phyloP scores from a whole-genome alignment of 495 filamentous ascomycete genomes.

The Penicillium dipodomyicola region DNA sequence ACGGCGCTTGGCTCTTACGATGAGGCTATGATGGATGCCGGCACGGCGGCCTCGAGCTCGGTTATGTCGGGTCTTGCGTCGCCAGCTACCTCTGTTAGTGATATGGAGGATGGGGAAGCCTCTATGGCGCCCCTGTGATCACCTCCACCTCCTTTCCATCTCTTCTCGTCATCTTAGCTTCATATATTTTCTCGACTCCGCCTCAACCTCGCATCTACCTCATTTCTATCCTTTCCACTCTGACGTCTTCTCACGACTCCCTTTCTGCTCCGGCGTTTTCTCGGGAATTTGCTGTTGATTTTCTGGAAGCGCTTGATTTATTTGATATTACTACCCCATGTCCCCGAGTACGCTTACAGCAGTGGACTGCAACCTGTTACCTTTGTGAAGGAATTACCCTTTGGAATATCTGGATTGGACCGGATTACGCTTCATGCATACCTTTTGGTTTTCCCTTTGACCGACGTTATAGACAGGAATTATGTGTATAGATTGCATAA shows the following conservation, averaged over 20 bases:
- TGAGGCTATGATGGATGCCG: slow-evolving; percentile 24
- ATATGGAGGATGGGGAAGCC: slow-evolving; percentile 24
- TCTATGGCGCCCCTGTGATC: slow-evolving; percentile 15
- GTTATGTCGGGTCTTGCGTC: slow-evolving; percentile 36
- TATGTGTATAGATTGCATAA: slow-evolving; percentile 11
- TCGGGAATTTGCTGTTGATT: not conserved
- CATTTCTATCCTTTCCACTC: not conserved
- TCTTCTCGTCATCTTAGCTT: not conserved
- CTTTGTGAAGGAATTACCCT: slow-evolving; percentile 8
- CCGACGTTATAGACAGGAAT: slow-evolving; percentile 1
- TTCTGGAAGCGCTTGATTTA: slow-evolving; percentile 11
- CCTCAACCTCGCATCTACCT: not conserved
- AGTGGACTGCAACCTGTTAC: not conserved
- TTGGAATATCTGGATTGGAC: slow-evolving; percentile 1
- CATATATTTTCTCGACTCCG: not conserved
- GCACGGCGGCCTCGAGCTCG: slow-evolving; percentile 25
- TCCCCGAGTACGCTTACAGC: not conserved
- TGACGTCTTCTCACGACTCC: not conserved
- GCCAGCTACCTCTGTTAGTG: slow-evolving; percentile 33
- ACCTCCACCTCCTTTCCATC: not conserved
- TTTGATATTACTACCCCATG: slow-evolving; percentile 1
- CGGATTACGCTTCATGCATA: not conserved
- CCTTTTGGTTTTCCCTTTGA: not conserved
- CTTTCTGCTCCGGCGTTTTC: not conserved
- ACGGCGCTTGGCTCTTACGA: slow-evolving; percentile 19